Conservation (phyloP, 257 asterid genomes). For the Lycium barbarum region DNA sequence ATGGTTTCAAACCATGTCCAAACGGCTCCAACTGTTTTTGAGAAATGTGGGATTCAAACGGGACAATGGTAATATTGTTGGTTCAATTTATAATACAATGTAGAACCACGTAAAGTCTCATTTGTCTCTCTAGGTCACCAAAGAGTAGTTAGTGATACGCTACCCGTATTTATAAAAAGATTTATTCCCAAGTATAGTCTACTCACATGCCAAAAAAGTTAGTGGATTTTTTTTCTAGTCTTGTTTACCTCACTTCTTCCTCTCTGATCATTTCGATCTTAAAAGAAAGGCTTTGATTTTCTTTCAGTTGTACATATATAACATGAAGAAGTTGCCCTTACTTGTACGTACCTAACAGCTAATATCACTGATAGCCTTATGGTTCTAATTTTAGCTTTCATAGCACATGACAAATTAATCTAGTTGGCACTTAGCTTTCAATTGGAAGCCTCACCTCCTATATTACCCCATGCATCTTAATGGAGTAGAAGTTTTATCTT, state of each 20-base stretch:
- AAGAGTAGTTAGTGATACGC: background rate
- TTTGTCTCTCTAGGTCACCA: no score
- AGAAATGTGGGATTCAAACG: no score
- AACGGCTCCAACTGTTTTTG: no score
- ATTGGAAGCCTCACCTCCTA: constrained; percentile 11
- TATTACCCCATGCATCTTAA: constrained; percentile 8
- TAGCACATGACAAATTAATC: constrained; percentile 38
- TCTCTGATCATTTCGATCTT: background rate
- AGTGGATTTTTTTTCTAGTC: constrained; percentile 8
- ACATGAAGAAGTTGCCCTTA: constrained; percentile 32
- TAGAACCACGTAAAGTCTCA: no score
- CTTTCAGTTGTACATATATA: background rate
- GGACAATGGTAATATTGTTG: no score
- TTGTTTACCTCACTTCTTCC: background rate
- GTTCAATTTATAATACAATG: no score
- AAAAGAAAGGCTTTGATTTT: background rate
- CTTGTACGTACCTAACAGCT: constrained; percentile 28
- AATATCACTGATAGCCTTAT: constrained; percentile 39
- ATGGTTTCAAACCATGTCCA: no score
- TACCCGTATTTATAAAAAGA: background rate
- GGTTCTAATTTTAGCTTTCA: background rate
- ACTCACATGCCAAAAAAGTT: background rate
- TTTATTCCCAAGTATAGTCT: background rate
- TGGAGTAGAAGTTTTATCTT: constrained; percentile 20
- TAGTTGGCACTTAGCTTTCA: constrained; percentile 23